These are phyloP conservation scores for Diplocarpon mali DNA, from an alignment of 2,329 filamentous ascomycete species.

Conservation along the genomic window DNA sequence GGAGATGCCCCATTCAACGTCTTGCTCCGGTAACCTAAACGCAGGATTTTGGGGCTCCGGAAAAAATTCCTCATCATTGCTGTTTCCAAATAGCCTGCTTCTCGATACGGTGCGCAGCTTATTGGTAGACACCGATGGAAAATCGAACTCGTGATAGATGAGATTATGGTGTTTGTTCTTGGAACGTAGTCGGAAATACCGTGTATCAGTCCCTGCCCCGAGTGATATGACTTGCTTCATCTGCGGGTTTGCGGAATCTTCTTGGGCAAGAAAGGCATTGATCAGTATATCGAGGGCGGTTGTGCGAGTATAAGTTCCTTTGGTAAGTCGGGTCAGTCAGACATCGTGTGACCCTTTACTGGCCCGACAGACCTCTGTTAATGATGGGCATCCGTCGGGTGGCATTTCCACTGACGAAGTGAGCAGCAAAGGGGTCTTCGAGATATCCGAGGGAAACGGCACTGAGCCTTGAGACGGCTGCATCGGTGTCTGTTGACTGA, in stretches of 20 bases:
- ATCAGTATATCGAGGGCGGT: slow-evolving; percentile 72
- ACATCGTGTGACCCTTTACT: neutral
- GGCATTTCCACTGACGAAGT: slow-evolving; percentile 49
- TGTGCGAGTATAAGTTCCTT: slow-evolving; percentile 89
- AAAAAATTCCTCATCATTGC: slow-evolving; percentile 28
- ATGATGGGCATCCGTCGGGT: slow-evolving; percentile 76
- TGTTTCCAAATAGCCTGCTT: slow-evolving; percentile 9
- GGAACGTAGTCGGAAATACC: slow-evolving; percentile 59
- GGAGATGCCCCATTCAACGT: slow-evolving; percentile 21
- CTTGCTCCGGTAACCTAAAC: slow-evolving; percentile 8
- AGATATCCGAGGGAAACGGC: slow-evolving; percentile 81
- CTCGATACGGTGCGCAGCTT: slow-evolving; percentile 30
- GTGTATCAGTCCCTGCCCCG: slow-evolving; percentile 87
- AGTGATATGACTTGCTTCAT: slow-evolving; percentile 76
- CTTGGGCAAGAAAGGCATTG: slow-evolving; percentile 48
- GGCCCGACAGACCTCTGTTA: slow-evolving; percentile 60
- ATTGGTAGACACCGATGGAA: slow-evolving; percentile 56
- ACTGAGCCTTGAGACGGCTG: slow-evolving; percentile 77
- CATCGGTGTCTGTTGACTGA: slow-evolving; percentile 85
- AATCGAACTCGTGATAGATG: slow-evolving; percentile 89
- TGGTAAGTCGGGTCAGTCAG: neutral
- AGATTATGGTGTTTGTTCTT: slow-evolving; percentile 31
- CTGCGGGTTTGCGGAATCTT: slow-evolving; percentile 17
- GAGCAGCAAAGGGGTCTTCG: slow-evolving; percentile 64
- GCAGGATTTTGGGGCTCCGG: slow-evolving; percentile 18